phyloP scores from a whole-genome alignment of 768 basidiomycete genomes.

The Amanita pseudoporphyria region DNA sequence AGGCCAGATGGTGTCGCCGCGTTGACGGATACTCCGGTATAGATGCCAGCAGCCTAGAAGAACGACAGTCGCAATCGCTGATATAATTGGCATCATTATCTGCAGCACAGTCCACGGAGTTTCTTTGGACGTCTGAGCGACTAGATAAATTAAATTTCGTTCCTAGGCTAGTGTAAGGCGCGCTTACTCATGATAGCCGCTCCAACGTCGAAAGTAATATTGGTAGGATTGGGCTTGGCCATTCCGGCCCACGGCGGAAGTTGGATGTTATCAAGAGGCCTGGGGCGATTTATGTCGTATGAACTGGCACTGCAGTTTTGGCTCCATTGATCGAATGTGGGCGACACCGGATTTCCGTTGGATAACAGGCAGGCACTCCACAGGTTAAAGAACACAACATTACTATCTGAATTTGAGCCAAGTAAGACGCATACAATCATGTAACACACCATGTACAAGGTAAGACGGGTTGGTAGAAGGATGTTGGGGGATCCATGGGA shows the following conservation, averaged over 20 bases:
- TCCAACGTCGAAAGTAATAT: slow-evolving; percentile 3
- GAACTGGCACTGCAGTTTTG: neutral
- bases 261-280: neutral
- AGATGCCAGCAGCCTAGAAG: slow-evolving; percentile 1
- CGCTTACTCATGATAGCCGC: slow-evolving; percentile 1
- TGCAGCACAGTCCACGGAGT: neutral
- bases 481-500: neutral
- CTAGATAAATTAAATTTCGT: neutral
- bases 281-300: neutral
- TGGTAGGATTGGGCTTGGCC: slow-evolving; percentile 1
- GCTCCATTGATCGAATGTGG: slow-evolving; percentile 3
- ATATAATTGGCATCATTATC: neutral
- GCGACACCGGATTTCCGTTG: neutral
- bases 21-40: neutral
- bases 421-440: neutral
- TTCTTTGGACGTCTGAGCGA: neutral
- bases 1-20: too few relatives aligned
- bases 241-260: slow-evolving; percentile 2
- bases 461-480: neutral
- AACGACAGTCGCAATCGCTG: neutral
- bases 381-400: slow-evolving; percentile 6
- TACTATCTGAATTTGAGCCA: neutral
- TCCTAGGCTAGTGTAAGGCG: neutral
- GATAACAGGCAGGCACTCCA: slow-evolving; percentile 6
- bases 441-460: slow-evolving; percentile 5